phyloP scores from a whole-genome alignment of 345 rosid genomes.

The Rhizophora apiculata region DNA sequence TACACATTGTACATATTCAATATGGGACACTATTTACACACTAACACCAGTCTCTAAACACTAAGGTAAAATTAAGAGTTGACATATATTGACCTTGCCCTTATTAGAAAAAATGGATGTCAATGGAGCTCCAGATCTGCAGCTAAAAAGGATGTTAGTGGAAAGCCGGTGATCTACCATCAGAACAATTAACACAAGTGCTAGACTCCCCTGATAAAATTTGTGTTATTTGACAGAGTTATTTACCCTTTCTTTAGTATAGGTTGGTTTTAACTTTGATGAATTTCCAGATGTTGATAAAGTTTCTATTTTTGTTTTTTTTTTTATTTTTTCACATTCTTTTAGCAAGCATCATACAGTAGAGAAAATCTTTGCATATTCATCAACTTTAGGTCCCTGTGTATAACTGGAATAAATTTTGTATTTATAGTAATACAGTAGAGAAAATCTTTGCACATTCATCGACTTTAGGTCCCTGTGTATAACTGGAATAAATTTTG shows the following conservation, averaged over 20 bases:
- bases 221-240: too few species aligned
- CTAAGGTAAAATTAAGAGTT: background rate
- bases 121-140: too few species aligned
- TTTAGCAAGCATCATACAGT: background rate
- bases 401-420: too few species aligned
- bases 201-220: too few species aligned
- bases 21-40: too few species aligned
- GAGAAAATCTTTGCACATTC: background rate
- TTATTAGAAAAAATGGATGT: background rate
- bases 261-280: background rate
- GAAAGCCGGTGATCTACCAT: background rate
- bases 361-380: background rate
- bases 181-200: too few species aligned
- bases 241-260: background rate
- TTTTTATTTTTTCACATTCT: background rate
- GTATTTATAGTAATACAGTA: too few species aligned
- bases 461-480: background rate
- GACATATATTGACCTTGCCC: background rate
- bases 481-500: too few species aligned
- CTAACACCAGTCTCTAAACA: too few species aligned
- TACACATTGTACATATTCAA: too few species aligned
- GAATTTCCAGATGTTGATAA: background rate
- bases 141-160: background rate
- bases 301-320: background rate
- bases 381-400: background rate